These are phyloP conservation scores for Elsinoe fawcettii DNA, from an alignment of 2,329 filamentous ascomycete species.

Conservation along the genomic window DNA sequence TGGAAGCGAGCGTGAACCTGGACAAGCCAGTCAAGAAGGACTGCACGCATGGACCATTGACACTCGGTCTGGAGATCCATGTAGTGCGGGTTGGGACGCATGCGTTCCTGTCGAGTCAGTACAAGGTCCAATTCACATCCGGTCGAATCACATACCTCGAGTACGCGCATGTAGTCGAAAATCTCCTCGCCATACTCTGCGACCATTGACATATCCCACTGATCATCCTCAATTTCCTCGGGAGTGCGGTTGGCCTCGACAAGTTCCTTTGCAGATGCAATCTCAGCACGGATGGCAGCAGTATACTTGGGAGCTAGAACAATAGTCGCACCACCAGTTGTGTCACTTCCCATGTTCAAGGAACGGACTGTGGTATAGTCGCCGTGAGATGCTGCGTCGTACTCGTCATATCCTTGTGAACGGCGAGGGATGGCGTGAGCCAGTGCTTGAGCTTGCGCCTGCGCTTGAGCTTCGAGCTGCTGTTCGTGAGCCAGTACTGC, in stretches of 20 bases:
- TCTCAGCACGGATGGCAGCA: conserved; percentile 61
- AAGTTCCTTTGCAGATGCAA: conserved; percentile 58
- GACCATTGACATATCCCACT: conserved; percentile 94
- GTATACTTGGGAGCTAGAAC: conserved; percentile 68
- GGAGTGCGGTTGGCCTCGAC: conserved; percentile 58
- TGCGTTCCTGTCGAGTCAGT: conserved; percentile 49
- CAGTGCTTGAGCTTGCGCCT: conserved; percentile 6
- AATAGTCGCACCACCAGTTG: conserved; percentile 55
- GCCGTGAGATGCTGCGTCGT: conserved; percentile 65
- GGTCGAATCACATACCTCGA: conserved; percentile 58
- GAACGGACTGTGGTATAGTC: conserved; percentile 70
- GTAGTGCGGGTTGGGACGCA: conserved; percentile 85
- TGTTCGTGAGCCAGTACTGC: conserved; percentile 9
- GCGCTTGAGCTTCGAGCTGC: conserved; percentile 12
- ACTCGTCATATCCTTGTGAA: conserved; percentile 59
- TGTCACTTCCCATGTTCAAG: conserved; percentile 62
- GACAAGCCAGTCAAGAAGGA: conserved; percentile 96
- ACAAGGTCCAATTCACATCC: neutral
- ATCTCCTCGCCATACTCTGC: conserved; percentile 95
- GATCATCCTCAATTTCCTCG: conserved; percentile 80
- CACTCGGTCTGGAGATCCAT: conserved; percentile 98
- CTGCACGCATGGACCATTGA: conserved; percentile 96
- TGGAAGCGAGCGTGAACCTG: conserved; percentile 91
- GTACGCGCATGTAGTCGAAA: conserved; percentile 79
- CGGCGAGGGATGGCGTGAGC: conserved; percentile 20